Percentiles rank a stretch among this genome's conserved stretches.
These are phyloP conservation scores for Rubroshorea leprosula DNA, from an alignment of 345 rosid genomes.

Conservation along the genomic window DNA sequence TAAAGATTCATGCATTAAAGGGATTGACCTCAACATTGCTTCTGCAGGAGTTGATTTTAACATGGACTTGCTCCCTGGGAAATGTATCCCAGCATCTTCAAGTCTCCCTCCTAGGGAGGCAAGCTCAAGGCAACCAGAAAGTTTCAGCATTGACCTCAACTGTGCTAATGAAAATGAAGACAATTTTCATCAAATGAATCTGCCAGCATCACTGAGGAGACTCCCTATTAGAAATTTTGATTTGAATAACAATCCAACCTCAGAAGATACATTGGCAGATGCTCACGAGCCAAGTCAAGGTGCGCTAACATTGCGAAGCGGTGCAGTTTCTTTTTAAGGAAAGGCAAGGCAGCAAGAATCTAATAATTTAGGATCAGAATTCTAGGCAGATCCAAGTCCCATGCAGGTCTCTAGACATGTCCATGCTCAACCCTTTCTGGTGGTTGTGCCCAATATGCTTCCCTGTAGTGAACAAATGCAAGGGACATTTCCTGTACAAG, in stretches of 20 bases:
- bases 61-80: slow-evolving; percentile 8
- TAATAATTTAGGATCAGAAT: not conserved
- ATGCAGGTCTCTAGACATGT: slow-evolving; percentile 12
- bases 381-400: slow-evolving; percentile 5
- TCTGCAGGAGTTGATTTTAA: slow-evolving; percentile 13
- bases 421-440: slow-evolving; percentile 10
- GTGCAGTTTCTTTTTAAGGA: slow-evolving; percentile 1
- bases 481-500: slow-evolving; percentile 4
- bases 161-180: slow-evolving; percentile 11
- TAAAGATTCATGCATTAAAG: slow-evolving; percentile 3
- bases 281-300: slow-evolving; percentile 3
- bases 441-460: slow-evolving; percentile 10
- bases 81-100: slow-evolving; percentile 4
- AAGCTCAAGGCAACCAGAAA: not conserved
- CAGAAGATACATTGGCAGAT: slow-evolving; percentile 2
- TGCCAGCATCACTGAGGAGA: slow-evolving; percentile 9
- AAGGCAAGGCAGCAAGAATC: slow-evolving; percentile 4
- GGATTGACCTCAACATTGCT: slow-evolving; percentile 24
- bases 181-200: slow-evolving; percentile 2
- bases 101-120: slow-evolving; percentile 6
- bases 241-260: slow-evolving; percentile 16
- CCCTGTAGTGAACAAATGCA: slow-evolving; percentile 11
- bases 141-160: slow-evolving; percentile 19
- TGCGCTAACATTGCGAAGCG: not conserved
- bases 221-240: slow-evolving; percentile 13